Evolutionary conservation across 306 rosid species (phyloP).

Genomic region (Cucurbita argyrosperma): DNA sequence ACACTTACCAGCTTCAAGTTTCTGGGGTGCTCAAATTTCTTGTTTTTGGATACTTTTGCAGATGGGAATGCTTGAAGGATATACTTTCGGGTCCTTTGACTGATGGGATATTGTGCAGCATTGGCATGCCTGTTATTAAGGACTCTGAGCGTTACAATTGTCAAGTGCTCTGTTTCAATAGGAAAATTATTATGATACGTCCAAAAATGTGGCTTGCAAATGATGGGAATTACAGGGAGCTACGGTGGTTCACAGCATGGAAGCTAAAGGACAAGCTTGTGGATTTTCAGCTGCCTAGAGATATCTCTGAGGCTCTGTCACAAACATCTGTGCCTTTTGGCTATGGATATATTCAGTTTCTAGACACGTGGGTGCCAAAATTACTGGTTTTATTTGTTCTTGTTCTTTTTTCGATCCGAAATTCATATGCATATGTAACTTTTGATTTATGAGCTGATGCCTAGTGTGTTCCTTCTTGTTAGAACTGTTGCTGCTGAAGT

Average conservation of each 20-base stretch:
- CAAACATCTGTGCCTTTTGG: slow-evolving; percentile 77
- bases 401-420: too few species aligned
- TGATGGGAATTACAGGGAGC: slow-evolving; percentile 94
- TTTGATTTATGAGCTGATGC: background rate
- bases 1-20: background rate
- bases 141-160: slow-evolving; percentile 87
- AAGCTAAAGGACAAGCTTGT: slow-evolving; percentile 55
- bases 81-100: slow-evolving; percentile 75
- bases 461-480: background rate
- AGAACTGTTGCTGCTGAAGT: slow-evolving; percentile 68
- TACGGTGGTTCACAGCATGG: slow-evolving; percentile 97
- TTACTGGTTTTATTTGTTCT: background rate
- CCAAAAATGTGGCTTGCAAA: slow-evolving; percentile 95
- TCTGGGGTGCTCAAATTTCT: background rate
- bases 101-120: slow-evolving; percentile 74
- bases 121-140: slow-evolving; percentile 85
- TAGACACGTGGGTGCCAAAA: slow-evolving; percentile 60
- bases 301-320: slow-evolving; percentile 44
- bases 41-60: slow-evolving; percentile 19
- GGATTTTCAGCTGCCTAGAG: slow-evolving; percentile 65
- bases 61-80: slow-evolving; percentile 93
- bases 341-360: slow-evolving; percentile 75
- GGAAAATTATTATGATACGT: slow-evolving; percentile 70
- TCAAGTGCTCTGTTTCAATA: slow-evolving; percentile 61
- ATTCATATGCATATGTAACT: too few species aligned